Evolutionary conservation across 805 yeast genomes (phyloP).

Genomic region (Hanseniaspora guilliermondii): DNA sequence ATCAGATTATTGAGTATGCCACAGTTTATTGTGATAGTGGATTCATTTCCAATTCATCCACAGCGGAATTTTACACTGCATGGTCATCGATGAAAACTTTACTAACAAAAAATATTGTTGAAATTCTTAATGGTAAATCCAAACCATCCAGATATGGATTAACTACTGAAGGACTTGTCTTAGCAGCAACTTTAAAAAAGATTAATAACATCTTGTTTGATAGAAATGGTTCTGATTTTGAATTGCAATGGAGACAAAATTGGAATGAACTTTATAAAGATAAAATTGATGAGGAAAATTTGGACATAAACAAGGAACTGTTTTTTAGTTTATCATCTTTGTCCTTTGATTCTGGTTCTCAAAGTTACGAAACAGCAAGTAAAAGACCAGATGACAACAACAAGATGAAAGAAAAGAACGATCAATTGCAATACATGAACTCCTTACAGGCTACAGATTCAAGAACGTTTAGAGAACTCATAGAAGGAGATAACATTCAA

Average conservation of each 20-base stretch:
- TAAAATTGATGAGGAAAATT: constrained; percentile 11
- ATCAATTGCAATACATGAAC: neutral
- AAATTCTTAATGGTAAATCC: constrained; percentile 32
- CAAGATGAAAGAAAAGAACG: neutral
- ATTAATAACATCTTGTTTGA: constrained; percentile 33
- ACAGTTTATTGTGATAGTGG: constrained; percentile 44
- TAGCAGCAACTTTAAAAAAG: constrained; percentile 46
- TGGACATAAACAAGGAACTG: constrained; percentile 1
- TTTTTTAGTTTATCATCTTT: neutral
- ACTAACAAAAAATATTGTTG: constrained; percentile 45
- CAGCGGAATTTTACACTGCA: constrained; percentile 56
- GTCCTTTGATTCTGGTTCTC: neutral
- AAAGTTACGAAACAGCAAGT: neutral
- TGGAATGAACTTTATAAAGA: constrained; percentile 6
- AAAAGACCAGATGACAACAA: neutral
- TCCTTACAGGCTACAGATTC: neutral
- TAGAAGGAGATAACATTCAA: neutral
- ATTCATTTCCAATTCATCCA: constrained; percentile 46
- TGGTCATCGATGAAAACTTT: constrained; percentile 63
- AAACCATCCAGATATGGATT: constrained; percentile 49
- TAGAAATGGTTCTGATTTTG: constrained; percentile 16
- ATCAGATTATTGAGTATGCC: constrained; percentile 44
- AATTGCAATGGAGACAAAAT: constrained; percentile 5
- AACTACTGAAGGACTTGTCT: constrained; percentile 54
- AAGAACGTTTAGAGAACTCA: neutral